These are phyloP conservation scores for Claviceps monticola DNA, from an alignment of 2,329 filamentous ascomycete genomes.

Conservation along the genomic window DNA sequence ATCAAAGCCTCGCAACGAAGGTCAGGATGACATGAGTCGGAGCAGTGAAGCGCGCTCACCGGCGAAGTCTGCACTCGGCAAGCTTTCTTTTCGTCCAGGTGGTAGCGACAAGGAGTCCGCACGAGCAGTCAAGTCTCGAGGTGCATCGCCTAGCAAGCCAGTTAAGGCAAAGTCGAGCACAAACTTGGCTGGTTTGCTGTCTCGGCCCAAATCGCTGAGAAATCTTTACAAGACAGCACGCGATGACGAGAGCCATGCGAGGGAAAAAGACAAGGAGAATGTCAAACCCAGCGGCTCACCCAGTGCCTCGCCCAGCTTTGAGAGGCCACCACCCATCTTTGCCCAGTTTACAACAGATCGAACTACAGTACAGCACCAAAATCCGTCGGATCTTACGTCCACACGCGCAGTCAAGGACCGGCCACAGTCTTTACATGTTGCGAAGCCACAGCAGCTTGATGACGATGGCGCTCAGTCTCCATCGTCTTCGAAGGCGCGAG, in stretches of 20 bases:
- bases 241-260: constrained; percentile 38
- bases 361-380: constrained; percentile 1
- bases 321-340: constrained; percentile 57
- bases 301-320: constrained; percentile 11
- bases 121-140: constrained; percentile 24
- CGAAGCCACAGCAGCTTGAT: constrained; percentile 12
- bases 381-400: not conserved
- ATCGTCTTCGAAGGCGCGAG: constrained; percentile 13
- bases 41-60: constrained; percentile 1
- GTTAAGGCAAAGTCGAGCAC: constrained; percentile 74
- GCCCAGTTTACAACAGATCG: constrained; percentile 46
- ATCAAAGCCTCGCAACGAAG: constrained; percentile 22
- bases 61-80: constrained; percentile 18
- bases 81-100: constrained; percentile 30
- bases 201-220: constrained; percentile 59
- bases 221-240: constrained; percentile 42
- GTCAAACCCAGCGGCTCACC: constrained; percentile 41
- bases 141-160: constrained; percentile 44
- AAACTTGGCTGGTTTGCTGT: constrained; percentile 65
- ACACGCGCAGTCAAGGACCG: constrained; percentile 24
- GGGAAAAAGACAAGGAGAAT: constrained; percentile 78
- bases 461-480: constrained; percentile 9
- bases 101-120: constrained; percentile 21
- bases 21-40: constrained; percentile 12
- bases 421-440: constrained; percentile 36